Evolutionary conservation across 495 filamentous ascomycete genomes (phyloP).

Genomic region (Aspergillus diversus): DNA sequence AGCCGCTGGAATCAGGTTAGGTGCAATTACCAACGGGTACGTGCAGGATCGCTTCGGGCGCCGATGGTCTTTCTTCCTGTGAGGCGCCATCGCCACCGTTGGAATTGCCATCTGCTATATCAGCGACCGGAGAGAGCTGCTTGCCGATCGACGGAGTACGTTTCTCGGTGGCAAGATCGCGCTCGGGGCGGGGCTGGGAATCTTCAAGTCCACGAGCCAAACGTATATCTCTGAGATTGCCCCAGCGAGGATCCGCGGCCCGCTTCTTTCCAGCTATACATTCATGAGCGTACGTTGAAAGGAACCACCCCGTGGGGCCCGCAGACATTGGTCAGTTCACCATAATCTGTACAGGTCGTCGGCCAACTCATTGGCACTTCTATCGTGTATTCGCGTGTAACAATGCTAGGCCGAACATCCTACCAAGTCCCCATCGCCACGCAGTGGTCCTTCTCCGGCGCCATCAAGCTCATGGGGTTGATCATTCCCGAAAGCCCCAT

Average conservation of each 20-base stretch:
- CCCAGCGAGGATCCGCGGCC: background rate
- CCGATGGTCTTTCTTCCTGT: background rate
- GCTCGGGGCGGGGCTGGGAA: background rate
- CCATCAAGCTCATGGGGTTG: background rate
- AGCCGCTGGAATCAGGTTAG: background rate
- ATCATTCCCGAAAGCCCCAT: background rate
- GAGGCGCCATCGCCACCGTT: background rate
- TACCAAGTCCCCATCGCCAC: slow-evolving; percentile 1
- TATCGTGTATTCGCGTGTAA: background rate
- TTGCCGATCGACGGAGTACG: background rate
- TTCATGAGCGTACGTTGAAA: slow-evolving; percentile 1
- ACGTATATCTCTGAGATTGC: slow-evolving; percentile 2
- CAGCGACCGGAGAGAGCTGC: background rate
- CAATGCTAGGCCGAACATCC: background rate
- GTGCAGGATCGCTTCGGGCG: background rate
- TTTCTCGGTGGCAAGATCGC: background rate
- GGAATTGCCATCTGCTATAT: slow-evolving; percentile 2
- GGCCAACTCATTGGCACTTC: slow-evolving; percentile 1
- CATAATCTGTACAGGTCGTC: background rate
- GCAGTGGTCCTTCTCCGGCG: background rate
- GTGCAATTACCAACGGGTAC: background rate
- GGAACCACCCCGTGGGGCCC: background rate
- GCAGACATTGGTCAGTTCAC: background rate
- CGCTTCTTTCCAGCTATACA: slow-evolving; percentile 2
- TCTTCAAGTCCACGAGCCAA: background rate